Evolutionary conservation across 257 asterid genomes (phyloP), one percentile per base, ranked within the genome.

Genomic region (Henckelia pumila): DNA sequence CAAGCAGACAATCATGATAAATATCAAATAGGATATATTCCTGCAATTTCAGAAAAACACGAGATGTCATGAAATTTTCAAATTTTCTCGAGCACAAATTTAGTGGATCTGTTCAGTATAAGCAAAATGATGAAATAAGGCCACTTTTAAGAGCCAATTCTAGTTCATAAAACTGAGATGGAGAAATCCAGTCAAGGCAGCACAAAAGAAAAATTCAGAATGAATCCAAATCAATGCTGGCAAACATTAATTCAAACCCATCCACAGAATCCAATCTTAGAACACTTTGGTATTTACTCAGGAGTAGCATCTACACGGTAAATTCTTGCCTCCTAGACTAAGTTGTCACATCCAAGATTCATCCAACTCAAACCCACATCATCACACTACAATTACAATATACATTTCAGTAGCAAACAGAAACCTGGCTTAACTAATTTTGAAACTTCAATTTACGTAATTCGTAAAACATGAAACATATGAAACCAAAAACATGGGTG

Each of bases 1-100:
- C 33, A 61, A 58, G 61, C 52, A 56, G 52, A 66, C 33, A 61
- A 37, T 35, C 44, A 78, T 22, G 65, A 30, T 62, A 70, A 64
- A 71, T 32, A 70, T 59, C 63, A 37, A 57, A 75, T 26, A 55
- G 63, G 32, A 52, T 61, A 75, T 11, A 32, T 65, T 19, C 14
- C 40, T 30, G 74, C 26, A 63, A 49, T 58, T 59, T 33, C 60
- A 35, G 8, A 47, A 47, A 59, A 24, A 19, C 26, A 24, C 4
- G 52, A 67, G 60, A 33, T 17, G 55, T 59, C 58, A 23, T n/a
- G 25, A 56, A 30, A 69, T 14, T 8, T 16, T 35, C 0, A 52
- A 35, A 44, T 30, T 61, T 55, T 44, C 37, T 53, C 53, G 33
- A 63, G 64, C 2, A 7, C 52, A 47, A 1, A 63, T 63, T 17